phyloP scores from a whole-genome alignment of 768 basidiomycete species.

The Astraeus odoratus region DNA sequence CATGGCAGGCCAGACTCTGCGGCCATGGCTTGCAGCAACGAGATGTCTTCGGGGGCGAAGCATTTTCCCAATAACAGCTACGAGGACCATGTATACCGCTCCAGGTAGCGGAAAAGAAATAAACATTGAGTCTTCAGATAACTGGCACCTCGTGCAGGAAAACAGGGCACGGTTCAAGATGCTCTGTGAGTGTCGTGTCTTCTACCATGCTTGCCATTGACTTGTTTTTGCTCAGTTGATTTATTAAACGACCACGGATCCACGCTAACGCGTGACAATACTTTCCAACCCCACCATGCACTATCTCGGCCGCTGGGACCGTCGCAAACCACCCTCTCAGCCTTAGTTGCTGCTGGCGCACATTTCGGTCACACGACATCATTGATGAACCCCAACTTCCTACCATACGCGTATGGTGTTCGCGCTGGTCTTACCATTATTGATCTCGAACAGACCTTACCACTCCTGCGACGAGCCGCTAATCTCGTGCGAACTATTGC shows the following conservation, averaged over 20 bases:
- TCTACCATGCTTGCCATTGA: conserved; percentile 1
- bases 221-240: conserved; percentile 39
- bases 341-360: conserved; percentile 87
- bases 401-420: conserved; percentile 88
- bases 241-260: conserved; percentile 71
- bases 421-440: conserved; percentile 89
- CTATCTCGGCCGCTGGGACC: conserved; percentile 56
- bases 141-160: conserved; percentile 61
- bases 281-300: conserved; percentile 66
- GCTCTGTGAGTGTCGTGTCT: conserved; percentile 38
- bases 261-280: conserved; percentile 55
- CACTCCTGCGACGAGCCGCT: conserved; percentile 85
- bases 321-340: conserved; percentile 71
- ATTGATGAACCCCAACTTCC: conserved; percentile 83
- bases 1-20: conserved; percentile 24
- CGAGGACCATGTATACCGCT: conserved; percentile 24
- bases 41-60: conserved; percentile 15
- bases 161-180: conserved; percentile 48
- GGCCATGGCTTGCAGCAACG: conserved; percentile 15
- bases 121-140: conserved; percentile 41
- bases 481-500: conserved; percentile 80
- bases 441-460: conserved; percentile 90
- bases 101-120: conserved; percentile 18
- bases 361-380: conserved; percentile 86
- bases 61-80: background rate